phyloP scores from a whole-genome alignment of 192 early-diverging fungal genomes.

The Umbelopsis ramanniana region DNA sequence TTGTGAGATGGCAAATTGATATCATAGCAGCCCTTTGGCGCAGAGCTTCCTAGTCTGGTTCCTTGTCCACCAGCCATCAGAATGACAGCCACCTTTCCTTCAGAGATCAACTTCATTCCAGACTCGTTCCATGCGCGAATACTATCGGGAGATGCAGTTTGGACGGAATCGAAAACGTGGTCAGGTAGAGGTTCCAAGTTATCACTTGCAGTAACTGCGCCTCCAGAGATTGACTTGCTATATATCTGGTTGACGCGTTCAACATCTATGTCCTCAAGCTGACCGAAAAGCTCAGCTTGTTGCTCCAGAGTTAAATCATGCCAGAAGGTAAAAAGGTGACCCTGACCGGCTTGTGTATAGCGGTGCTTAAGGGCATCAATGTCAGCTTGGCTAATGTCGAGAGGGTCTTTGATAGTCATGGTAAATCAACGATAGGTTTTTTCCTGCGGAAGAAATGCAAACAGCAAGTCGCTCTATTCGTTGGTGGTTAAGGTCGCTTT shows the following conservation, averaged over 20 bases:
- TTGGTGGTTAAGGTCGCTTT: no score
- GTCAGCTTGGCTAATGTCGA: neutral
- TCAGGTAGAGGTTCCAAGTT: constrained; percentile 70
- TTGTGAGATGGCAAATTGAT: constrained; percentile 87
- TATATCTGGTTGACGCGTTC: constrained; percentile 76
- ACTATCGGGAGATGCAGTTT: constrained; percentile 46
- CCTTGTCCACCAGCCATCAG: constrained; percentile 91
- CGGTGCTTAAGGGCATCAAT: constrained; percentile 26
- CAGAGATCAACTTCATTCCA: constrained; percentile 76
- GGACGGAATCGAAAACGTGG: constrained; percentile 56
- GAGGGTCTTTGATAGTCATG: constrained; percentile 30
- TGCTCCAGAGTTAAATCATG: constrained; percentile 63
- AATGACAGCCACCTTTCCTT: constrained; percentile 87
- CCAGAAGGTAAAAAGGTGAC: constrained; percentile 83
- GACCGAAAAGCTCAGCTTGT: constrained; percentile 58
- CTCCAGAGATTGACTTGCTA: constrained; percentile 58
- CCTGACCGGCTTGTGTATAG: constrained; percentile 75
- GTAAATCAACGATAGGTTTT: neutral
- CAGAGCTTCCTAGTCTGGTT: constrained; percentile 73
- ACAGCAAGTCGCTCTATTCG: neutral
- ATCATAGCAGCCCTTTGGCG: constrained; percentile 92
- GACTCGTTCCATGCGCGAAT: constrained; percentile 61
- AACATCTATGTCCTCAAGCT: constrained; percentile 74
- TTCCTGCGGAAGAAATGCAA: neutral
- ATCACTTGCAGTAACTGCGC: constrained; percentile 29